Evolutionary conservation across 179 eudicot species (phyloP).

Genomic region (Heliamphora ciliata): DNA sequence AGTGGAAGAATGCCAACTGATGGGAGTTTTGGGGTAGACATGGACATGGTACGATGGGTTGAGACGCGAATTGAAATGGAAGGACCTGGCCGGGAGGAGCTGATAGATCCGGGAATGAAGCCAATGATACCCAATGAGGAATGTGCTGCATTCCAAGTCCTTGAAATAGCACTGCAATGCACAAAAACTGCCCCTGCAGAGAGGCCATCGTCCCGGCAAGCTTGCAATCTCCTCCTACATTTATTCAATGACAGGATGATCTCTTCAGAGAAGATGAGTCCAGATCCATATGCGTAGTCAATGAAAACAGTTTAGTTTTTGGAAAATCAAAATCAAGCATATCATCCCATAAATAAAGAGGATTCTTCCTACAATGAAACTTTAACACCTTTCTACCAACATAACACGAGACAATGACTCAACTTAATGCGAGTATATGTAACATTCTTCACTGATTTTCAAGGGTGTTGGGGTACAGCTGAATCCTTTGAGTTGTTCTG

Average conservation of each 20-base stretch:
- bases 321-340: neutral
- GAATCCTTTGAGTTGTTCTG: no score
- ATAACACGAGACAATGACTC: no score
- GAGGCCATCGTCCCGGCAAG: constrained; percentile 77
- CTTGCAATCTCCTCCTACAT: constrained; percentile 60
- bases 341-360: neutral
- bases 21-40: constrained; percentile 55
- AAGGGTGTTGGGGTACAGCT: no score
- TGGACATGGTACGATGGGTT: constrained; percentile 96
- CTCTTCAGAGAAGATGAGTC: constrained; percentile 31
- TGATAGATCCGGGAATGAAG: constrained; percentile 57
- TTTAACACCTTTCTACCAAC: no score
- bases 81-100: constrained; percentile 39
- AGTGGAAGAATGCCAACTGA: constrained; percentile 88
- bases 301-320: neutral
- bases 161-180: constrained; percentile 76
- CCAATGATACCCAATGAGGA: constrained; percentile 54
- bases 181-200: constrained; percentile 84
- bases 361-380: neutral
- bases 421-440: no score
- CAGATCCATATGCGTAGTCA: constrained; percentile 20
- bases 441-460: no score
- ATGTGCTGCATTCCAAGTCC: constrained; percentile 53
- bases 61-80: constrained; percentile 56
- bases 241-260: constrained; percentile 30